A percentile compares a stretch with the other conserved stretches of the same genome.
Conservation (phyloP, 345 rosid genomes). For the Camelina hispida region DNA sequence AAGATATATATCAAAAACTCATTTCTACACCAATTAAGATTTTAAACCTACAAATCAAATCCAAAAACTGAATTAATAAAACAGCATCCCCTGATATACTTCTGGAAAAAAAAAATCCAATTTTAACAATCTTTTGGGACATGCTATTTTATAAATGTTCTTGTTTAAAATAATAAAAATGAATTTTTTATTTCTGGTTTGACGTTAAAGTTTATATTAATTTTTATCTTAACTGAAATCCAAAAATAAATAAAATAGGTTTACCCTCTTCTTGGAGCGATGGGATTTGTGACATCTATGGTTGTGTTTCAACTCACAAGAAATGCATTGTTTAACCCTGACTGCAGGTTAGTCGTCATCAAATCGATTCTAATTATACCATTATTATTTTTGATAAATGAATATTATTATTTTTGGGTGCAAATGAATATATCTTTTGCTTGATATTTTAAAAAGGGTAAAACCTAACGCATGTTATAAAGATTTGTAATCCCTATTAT, state of each 20-base stretch:
- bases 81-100: too few relatives aligned
- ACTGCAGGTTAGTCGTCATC: slow-evolving; percentile 57
- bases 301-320: slow-evolving; percentile 72
- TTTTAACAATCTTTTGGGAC: background rate
- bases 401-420: background rate
- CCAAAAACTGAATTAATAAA: too few relatives aligned
- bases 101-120: background rate
- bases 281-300: slow-evolving; percentile 70
- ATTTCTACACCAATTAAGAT: too few relatives aligned
- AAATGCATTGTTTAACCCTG: slow-evolving; percentile 64
- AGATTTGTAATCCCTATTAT: background rate
- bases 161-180: background rate
- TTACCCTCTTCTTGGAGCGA: slow-evolving; percentile 77
- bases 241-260: slow-evolving; percentile 45
- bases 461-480: background rate
- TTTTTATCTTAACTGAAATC: too few relatives aligned
- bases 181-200: background rate
- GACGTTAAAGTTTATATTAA: too few relatives aligned
- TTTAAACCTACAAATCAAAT: too few relatives aligned
- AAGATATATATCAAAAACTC: too few relatives aligned
- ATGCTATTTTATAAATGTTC: background rate
- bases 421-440: background rate
- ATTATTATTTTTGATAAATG: background rate
- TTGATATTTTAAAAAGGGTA: background rate
- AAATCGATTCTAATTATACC: background rate